These are phyloP conservation scores for Ziziphus jujuba DNA, from an alignment of 306 rosid species.

Conservation along the genomic window DNA sequence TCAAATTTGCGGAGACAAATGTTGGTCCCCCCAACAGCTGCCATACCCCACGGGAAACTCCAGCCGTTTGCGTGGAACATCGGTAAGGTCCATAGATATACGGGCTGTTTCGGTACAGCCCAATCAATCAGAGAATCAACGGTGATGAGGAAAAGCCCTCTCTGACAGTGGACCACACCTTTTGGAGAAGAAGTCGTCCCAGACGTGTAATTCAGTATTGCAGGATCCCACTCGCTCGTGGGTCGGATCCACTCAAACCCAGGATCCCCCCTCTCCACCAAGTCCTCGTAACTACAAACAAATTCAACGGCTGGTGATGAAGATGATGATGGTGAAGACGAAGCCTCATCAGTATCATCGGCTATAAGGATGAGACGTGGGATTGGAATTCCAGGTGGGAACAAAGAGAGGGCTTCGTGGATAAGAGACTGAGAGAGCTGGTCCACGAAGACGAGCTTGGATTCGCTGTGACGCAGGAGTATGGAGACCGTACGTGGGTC, in stretches of 20 bases:
- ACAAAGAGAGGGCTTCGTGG: constrained; percentile 35
- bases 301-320: constrained; percentile 16
- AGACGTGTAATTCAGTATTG: constrained; percentile 54
- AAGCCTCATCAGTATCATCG: constrained; percentile 9
- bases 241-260: constrained; percentile 45
- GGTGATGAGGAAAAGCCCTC: constrained; percentile 40
- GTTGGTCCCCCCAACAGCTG: constrained; percentile 67
- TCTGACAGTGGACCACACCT: constrained; percentile 64
- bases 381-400: constrained; percentile 20
- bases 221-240: constrained; percentile 57
- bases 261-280: constrained; percentile 41
- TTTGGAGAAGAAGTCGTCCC: constrained; percentile 79
- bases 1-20: constrained; percentile 58
- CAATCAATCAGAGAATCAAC: constrained; percentile 44
- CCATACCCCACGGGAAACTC: constrained; percentile 66
- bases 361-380: constrained; percentile 47
- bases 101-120: constrained; percentile 46
- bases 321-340: background rate
- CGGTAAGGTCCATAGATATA: constrained; percentile 57
- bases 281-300: constrained; percentile 30
- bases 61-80: constrained; percentile 83
- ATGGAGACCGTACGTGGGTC: constrained; percentile 54
- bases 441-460: constrained; percentile 62
- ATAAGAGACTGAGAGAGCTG: constrained; percentile 29
- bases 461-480: constrained; percentile 54